Base-by-base conservation (phyloP, 305 asterid genomes). In the Fraxinus ornus region DNA sequence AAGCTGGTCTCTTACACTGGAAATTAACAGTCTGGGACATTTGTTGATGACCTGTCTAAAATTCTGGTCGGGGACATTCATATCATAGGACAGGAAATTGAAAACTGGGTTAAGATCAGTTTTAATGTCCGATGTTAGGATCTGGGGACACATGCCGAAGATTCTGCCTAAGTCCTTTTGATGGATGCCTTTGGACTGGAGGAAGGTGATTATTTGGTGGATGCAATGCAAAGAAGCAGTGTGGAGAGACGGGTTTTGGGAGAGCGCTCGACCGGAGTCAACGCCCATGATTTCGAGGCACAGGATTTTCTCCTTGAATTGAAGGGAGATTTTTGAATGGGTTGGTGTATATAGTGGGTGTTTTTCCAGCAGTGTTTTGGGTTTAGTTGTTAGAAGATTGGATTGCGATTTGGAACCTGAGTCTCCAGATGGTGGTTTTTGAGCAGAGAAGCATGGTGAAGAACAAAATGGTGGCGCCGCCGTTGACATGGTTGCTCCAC, bases 241-340 rank as follows among this genome's bases (percentile, higher is more conserved):
- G 83, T 76, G 96, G 83, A 94, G 94, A 9, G 87, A 81, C 0
- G 98, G 97, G 86, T 95, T 95, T 26, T 85, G 93, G 60, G 96
- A 82, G 35, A 93, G 85, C 12, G 97, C 97, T 32, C 90, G 93
- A 49, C 98, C 97, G 37, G 96, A 90, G 84, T 95, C 96, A 77
- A 95, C 95, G 71, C 99, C 99, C 93, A 93, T 85, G 85, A 94
- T 91, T 85, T 94, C 98, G 26, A 94, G 93, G 91, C 98, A 95
- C 79, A 94, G 86, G 88, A 93, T 92, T 81, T 95, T 95, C 47
- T 95, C 99, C 82, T 95, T 93, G 95, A 94, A 93, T 85, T 94
- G 93, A 82, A 89, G 87, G 73, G 99, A 93, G 82, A 95, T 82
- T 87, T 93, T 90, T 12, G 91, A 64, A 52, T 92, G 93, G 62